A percentile compares a stretch with the other conserved stretches of the same genome.
These are phyloP conservation scores for Globisporangium paroecandrum DNA, from an alignment of 352 stramenopile species.

Conservation along the genomic window DNA sequence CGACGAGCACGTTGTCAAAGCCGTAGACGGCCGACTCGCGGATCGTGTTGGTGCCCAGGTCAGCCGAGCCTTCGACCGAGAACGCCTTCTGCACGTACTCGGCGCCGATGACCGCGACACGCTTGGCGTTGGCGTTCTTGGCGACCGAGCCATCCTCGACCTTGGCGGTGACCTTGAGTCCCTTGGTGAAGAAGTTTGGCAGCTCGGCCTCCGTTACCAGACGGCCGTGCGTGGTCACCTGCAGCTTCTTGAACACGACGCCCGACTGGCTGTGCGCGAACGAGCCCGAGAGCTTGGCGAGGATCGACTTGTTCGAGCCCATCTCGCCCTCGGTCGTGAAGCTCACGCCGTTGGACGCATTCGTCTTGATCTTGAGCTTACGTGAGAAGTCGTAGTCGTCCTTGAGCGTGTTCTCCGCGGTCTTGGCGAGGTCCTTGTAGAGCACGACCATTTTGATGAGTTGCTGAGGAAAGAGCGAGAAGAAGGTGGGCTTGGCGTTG, in stretches of 20 bases:
- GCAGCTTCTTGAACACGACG: conserved; percentile 85
- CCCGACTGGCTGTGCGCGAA: conserved; percentile 63
- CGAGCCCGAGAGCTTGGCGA: conserved; percentile 74
- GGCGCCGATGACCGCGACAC: conserved; percentile 66
- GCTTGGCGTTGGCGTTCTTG: conserved; percentile 78
- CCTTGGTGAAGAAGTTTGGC: conserved; percentile 73
- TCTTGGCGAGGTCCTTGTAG: conserved; percentile 88
- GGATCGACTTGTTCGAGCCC: conserved; percentile 83
- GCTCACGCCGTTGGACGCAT: conserved; percentile 76
- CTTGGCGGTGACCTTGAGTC: conserved; percentile 83
- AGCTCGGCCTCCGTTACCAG: conserved; percentile 76
- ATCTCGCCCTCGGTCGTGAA: conserved; percentile 88
- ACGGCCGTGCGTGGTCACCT: conserved; percentile 80
- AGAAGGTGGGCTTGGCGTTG: conserved; percentile 7
- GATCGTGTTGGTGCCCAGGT: conserved; percentile 57
- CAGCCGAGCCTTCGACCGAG: conserved; percentile 53
- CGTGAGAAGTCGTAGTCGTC: conserved; percentile 90
- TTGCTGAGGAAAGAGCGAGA: background rate
- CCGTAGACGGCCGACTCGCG: conserved; percentile 65
- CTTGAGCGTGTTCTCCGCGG: conserved; percentile 76
- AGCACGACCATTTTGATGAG: conserved; percentile 53
- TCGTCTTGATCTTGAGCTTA: conserved; percentile 91
- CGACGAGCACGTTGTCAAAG: conserved; percentile 78
- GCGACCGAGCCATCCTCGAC: conserved; percentile 74
- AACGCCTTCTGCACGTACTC: conserved; percentile 72